A percentile compares a stretch with the other conserved stretches of the same genome.
phyloP scores from a whole-genome alignment of 306 rosid species.

The Purshia tridentata region DNA sequence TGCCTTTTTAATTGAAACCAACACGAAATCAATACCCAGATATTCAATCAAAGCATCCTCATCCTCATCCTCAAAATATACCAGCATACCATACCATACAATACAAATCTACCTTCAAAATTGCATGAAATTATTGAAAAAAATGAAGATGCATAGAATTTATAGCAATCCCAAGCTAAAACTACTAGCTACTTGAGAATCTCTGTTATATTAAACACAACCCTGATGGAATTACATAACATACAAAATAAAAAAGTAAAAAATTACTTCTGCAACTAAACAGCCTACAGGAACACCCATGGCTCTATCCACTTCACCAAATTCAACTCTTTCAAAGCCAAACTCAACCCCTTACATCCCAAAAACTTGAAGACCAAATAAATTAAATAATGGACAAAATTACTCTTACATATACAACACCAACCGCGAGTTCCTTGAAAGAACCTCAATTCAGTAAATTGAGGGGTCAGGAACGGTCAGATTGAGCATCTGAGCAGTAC shows the following conservation, averaged over 20 bases:
- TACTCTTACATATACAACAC: background rate
- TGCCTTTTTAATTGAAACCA: background rate
- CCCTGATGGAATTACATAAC: background rate
- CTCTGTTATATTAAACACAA: background rate
- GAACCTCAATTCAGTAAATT: background rate
- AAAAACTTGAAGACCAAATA: background rate
- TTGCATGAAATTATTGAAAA: background rate
- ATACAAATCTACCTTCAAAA: background rate
- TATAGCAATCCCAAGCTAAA: background rate
- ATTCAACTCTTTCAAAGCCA: background rate
- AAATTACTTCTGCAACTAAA: background rate
- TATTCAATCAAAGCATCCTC: background rate
- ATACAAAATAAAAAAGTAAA: too few relatives aligned
- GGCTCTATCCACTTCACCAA: background rate
- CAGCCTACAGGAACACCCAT: background rate
- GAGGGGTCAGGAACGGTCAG: constrained; percentile 6
- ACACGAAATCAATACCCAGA: background rate
- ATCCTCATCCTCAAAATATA: background rate
- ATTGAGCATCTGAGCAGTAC: background rate
- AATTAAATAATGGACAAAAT: background rate
- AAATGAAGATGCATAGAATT: background rate
- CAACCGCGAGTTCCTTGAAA: background rate
- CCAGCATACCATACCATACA: background rate
- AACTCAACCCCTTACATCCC: background rate
- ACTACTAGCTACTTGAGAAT: background rate